Evolutionary conservation across 768 basidiomycete species (phyloP).

Genomic region (Obba rivulosa): DNA sequence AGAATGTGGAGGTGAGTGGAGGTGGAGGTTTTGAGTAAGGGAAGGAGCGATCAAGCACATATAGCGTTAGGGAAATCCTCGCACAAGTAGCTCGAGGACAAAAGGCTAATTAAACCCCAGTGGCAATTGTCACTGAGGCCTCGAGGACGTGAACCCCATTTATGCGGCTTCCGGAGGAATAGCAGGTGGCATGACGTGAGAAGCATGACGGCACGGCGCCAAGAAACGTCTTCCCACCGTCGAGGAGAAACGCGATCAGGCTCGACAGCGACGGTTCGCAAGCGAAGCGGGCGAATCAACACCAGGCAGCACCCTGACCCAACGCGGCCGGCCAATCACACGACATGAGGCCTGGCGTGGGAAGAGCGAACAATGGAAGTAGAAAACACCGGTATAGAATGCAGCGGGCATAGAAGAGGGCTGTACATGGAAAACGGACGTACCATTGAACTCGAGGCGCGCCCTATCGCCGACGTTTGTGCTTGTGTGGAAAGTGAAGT

Average conservation of each 20-base stretch:
- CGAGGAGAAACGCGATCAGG: not conserved
- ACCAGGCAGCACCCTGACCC: too few relatives aligned
- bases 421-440: constrained; percentile 15
- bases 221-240: not conserved
- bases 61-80: too few relatives aligned
- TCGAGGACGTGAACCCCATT: too few relatives aligned
- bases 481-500: constrained; percentile 24
- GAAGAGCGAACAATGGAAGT: not conserved
- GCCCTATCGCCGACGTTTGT: constrained; percentile 42
- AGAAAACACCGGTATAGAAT: constrained; percentile 1
- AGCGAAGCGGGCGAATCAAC: too few relatives aligned
- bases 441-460: constrained; percentile 41
- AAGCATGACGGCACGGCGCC: constrained; percentile 2
- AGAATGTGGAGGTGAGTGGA: not conserved
- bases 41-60: too few relatives aligned
- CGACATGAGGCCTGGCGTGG: too few relatives aligned
- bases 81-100: too few relatives aligned
- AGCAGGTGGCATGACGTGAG: constrained; percentile 6
- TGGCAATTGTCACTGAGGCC: too few relatives aligned
- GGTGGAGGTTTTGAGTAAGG: too few relatives aligned
- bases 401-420: not conserved
- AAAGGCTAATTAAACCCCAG: too few relatives aligned
- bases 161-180: not conserved
- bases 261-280: too few relatives aligned
- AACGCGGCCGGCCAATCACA: too few relatives aligned